Evolutionary conservation across 352 stramenopile genomes (phyloP).

Genomic region (Globisporangium carolinianum): DNA sequence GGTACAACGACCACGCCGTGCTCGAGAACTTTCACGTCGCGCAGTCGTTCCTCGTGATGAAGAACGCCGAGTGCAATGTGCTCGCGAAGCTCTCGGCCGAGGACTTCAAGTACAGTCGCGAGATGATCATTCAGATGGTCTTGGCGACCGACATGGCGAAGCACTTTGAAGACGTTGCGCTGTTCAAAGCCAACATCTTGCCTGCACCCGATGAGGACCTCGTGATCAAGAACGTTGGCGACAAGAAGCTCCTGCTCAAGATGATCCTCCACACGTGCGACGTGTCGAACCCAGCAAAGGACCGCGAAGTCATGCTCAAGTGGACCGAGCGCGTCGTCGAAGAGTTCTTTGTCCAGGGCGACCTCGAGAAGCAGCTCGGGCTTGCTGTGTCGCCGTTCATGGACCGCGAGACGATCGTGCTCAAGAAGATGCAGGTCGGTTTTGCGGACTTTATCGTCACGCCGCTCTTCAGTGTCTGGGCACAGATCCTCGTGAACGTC

Average conservation of each 20-base stretch:
- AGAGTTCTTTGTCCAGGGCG: slow-evolving; percentile 95
- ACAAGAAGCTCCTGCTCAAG: slow-evolving; percentile 86
- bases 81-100: slow-evolving; percentile 60
- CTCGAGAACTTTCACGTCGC: slow-evolving; percentile 88
- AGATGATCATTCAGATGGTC: slow-evolving; percentile 90
- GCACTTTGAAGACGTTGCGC: slow-evolving; percentile 82
- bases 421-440: slow-evolving; percentile 91
- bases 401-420: slow-evolving; percentile 88
- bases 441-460: slow-evolving; percentile 94
- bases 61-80: slow-evolving; percentile 81
- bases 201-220: slow-evolving; percentile 56
- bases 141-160: slow-evolving; percentile 88
- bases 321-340: slow-evolving; percentile 92
- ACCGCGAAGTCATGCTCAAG: slow-evolving; percentile 79
- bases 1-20: slow-evolving; percentile 87
- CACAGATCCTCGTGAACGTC: slow-evolving; percentile 69
- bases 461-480: slow-evolving; percentile 83
- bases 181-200: slow-evolving; percentile 87
- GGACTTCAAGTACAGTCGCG: slow-evolving; percentile 81
- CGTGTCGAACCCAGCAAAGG: slow-evolving; percentile 92
- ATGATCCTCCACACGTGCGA: slow-evolving; percentile 91
- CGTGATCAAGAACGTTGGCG: slow-evolving; percentile 73
- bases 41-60: slow-evolving; percentile 88
- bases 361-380: slow-evolving; percentile 90
- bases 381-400: slow-evolving; percentile 91